phyloP scores from a whole-genome alignment of 2,329 filamentous ascomycete genomes.

The Claviceps humidiphila region DNA sequence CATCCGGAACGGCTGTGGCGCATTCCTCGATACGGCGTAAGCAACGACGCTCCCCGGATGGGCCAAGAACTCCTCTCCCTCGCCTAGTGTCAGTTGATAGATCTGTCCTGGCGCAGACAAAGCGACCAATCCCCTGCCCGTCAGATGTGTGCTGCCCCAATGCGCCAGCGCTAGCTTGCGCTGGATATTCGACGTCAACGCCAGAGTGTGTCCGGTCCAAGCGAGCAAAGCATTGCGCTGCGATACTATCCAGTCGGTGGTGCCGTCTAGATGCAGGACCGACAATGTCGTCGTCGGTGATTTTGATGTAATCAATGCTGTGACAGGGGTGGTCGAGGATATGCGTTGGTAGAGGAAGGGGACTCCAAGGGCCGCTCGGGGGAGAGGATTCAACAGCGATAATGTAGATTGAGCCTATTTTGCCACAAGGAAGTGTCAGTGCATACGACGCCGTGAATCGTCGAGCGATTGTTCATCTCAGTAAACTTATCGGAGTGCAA shows the following conservation, averaged over 20 bases:
- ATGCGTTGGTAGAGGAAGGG: conserved; percentile 93
- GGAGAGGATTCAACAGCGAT: conserved; percentile 72
- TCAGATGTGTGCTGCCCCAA: conserved; percentile 84
- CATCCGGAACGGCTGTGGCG: conserved; percentile 76
- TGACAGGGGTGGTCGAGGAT: conserved; percentile 75
- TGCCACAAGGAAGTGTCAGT: not conserved
- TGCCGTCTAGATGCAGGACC: conserved; percentile 80
- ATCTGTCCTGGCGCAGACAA: conserved; percentile 79
- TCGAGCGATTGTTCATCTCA: not conserved
- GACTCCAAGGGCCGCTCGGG: conserved; percentile 66
- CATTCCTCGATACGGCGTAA: conserved; percentile 63
- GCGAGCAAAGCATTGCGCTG: conserved; percentile 83
- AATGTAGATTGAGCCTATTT: conserved; percentile 73
- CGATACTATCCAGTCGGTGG: conserved; percentile 86
- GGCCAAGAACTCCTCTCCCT: conserved; percentile 79
- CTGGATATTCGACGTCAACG: conserved; percentile 63
- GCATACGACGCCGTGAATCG: not conserved
- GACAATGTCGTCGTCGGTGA: conserved; percentile 77
- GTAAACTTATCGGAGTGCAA: not conserved
- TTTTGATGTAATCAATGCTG: conserved; percentile 77
- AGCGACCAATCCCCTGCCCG: conserved; percentile 75
- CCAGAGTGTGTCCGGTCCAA: conserved; percentile 85
- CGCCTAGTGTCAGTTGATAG: conserved; percentile 68
- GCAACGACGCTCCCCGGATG: conserved; percentile 88
- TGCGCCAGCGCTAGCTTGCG: conserved; percentile 63